Conservation (phyloP, 2,329 filamentous ascomycete species). For the Fusarium irregulare region DNA sequence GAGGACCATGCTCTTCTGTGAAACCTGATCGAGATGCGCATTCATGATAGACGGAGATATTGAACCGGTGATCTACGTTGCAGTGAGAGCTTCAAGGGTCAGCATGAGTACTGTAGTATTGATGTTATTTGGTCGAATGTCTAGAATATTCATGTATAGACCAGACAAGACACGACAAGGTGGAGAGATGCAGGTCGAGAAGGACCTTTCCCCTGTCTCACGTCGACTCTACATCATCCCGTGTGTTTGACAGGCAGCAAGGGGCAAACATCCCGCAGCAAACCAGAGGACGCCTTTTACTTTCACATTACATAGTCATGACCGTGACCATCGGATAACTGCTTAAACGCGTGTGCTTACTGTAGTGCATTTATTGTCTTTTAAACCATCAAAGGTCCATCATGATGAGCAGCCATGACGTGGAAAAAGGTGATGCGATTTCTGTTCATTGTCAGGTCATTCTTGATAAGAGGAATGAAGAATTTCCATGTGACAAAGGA, state of each 20-base stretch:
- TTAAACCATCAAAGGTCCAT: background rate
- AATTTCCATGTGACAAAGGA: conserved; percentile 15
- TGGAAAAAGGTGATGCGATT: conserved; percentile 1
- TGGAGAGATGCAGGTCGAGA: conserved; percentile 11
- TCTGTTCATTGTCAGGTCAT: background rate
- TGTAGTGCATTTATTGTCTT: background rate
- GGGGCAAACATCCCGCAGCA: conserved; percentile 20
- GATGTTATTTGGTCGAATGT: background rate
- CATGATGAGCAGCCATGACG: conserved; percentile 40
- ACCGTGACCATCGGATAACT: background rate
- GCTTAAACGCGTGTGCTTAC: background rate
- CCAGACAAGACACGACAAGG: background rate
- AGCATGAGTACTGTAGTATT: background rate
- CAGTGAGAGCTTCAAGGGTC: background rate
- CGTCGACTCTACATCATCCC: conserved; percentile 35
- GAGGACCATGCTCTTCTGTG: conserved; percentile 33
- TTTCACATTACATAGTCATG: background rate
- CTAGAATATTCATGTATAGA: conserved; percentile 2
- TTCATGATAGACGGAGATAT: conserved; percentile 21
- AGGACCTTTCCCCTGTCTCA: conserved; percentile 28
- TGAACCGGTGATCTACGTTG: conserved; percentile 7
- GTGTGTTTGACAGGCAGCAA: conserved; percentile 36
- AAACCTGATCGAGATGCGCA: conserved; percentile 33
- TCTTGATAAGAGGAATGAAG: conserved; percentile 9
- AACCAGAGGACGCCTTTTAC: conserved; percentile 1